These are phyloP conservation scores for Daphne laureola DNA, from an alignment of 441 rosid species.

Conservation along the genomic window DNA sequence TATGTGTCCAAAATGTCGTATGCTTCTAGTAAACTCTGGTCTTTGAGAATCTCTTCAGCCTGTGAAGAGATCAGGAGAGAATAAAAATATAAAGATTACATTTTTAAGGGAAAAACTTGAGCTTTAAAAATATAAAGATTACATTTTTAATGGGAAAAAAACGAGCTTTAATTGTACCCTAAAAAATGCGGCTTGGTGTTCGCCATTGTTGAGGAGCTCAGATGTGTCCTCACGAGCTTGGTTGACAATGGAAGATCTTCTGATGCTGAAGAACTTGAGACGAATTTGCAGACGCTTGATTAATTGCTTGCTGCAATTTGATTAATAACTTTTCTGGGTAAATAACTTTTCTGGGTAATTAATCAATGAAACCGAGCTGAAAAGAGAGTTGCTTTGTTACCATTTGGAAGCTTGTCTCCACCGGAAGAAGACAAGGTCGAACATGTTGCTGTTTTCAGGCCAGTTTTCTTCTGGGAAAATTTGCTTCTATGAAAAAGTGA, in stretches of 20 bases:
- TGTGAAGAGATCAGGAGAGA: conserved; percentile 3
- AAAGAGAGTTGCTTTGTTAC: not conserved
- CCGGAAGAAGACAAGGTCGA: conserved; percentile 12
- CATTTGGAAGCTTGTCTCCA: conserved; percentile 27
- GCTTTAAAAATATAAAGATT: too few relatives aligned
- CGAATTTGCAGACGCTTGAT: conserved; percentile 14
- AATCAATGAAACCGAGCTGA: not conserved
- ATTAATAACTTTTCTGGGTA: not conserved
- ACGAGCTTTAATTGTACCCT: conserved; percentile 8
- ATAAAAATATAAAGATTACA: too few relatives aligned
- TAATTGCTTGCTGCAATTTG: conserved; percentile 19
- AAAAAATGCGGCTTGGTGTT: conserved; percentile 7
- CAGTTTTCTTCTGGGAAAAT: too few relatives aligned
- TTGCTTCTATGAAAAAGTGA: too few relatives aligned
- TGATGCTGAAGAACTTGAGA: conserved; percentile 18
- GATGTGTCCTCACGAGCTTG: conserved; percentile 17
- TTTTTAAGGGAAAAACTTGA: too few relatives aligned
- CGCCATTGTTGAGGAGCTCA: conserved; percentile 14
- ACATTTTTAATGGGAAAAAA: too few relatives aligned
- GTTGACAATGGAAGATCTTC: conserved; percentile 14
- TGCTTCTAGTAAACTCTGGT: conserved; percentile 18
- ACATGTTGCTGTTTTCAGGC: conserved; percentile 2
- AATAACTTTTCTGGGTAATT: not conserved
- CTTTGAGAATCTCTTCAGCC: conserved; percentile 20
- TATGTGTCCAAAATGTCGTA: conserved; percentile 21